Percentiles rank a stretch among this genome's conserved stretches.
Evolutionary conservation across 148 eudicot genomes (phyloP).

Genomic region (Rhododendron molle): DNA sequence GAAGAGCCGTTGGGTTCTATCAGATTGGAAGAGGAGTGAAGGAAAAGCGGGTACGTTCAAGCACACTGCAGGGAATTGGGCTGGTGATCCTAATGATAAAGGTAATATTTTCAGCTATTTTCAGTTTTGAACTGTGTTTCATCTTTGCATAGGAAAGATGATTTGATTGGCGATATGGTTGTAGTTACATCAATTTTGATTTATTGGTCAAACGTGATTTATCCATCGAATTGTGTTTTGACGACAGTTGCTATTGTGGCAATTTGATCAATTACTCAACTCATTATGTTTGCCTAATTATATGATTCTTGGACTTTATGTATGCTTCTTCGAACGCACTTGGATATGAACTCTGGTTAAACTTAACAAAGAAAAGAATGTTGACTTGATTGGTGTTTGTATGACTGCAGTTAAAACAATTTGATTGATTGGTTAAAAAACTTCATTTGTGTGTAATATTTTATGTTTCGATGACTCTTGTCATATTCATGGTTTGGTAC

Average conservation of each 20-base stretch:
- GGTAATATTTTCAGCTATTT: conserved; percentile 27
- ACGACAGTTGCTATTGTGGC: neutral
- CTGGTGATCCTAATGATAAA: conserved; percentile 91
- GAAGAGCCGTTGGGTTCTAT: conserved; percentile 77
- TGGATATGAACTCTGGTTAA: neutral
- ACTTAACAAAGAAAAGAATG: neutral
- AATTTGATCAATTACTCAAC: neutral
- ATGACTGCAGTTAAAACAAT: neutral
- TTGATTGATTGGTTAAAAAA: neutral
- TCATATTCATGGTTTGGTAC: neutral
- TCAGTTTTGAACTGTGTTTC: neutral
- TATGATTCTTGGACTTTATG: neutral
- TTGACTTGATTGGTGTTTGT: neutral
- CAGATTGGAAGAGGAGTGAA: conserved; percentile 91
- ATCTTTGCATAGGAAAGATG: neutral
- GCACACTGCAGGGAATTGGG: conserved; percentile 87
- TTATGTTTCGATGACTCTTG: neutral
- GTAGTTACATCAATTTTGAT: neutral
- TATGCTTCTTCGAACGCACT: neutral
- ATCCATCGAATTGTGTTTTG: neutral
- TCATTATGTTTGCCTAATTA: neutral
- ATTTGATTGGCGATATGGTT: neutral
- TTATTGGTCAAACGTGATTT: neutral
- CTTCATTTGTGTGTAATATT: neutral
- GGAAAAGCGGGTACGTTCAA: conserved; percentile 87